phyloP scores from a whole-genome alignment of 176 grass and related monocot genomes.

The Eleusine coracana region DNA sequence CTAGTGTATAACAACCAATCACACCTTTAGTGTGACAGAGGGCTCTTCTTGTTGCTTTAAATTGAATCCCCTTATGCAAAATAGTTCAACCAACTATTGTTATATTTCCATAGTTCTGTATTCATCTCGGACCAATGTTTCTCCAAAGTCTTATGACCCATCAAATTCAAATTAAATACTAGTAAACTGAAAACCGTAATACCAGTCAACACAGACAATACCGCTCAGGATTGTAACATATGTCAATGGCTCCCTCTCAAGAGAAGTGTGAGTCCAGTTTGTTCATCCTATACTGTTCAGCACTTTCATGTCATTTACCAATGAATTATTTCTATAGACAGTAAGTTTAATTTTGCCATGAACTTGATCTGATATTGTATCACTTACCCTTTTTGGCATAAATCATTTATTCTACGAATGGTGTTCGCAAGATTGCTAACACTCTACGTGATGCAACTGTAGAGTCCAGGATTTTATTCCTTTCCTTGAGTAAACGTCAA shows the following conservation, averaged over 20 bases:
- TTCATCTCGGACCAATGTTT: background rate
- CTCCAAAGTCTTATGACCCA: background rate
- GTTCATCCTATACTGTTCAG: background rate
- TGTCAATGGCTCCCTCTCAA: conserved; percentile 1
- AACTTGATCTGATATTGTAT: background rate
- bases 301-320: background rate
- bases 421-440: background rate
- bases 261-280: background rate
- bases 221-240: background rate
- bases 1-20: background rate
- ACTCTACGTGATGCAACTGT: conserved; percentile 8
- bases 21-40: background rate
- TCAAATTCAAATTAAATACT: background rate
- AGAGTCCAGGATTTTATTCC: background rate
- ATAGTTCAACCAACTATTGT: conserved; percentile 3
- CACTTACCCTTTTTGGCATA: conserved; percentile 3
- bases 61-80: background rate
- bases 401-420: background rate
- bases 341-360: conserved; percentile 2
- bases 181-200: background rate
- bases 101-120: conserved; percentile 6
- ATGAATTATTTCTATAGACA: background rate
- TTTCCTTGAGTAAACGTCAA: conserved; percentile 3
- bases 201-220: background rate
- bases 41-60: conserved; percentile 8